Evolutionary conservation across 2,329 filamentous ascomycete genomes (phyloP).

Genomic region (Fusarium setosum): DNA sequence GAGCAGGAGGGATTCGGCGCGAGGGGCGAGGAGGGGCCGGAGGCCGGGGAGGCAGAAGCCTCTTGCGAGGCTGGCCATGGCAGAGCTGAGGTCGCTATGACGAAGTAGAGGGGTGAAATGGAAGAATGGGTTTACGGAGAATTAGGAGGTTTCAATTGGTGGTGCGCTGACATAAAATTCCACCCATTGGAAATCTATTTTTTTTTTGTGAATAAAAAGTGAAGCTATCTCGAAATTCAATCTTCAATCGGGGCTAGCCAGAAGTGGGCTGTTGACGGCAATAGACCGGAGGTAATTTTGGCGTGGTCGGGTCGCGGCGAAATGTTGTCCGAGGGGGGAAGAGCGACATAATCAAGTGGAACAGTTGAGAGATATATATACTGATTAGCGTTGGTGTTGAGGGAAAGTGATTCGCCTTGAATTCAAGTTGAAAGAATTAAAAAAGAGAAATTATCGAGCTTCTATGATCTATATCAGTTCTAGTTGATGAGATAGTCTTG

Average conservation of each 20-base stretch:
- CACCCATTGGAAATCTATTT: conserved; percentile 13
- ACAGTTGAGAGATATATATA: conserved; percentile 22
- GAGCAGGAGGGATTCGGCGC: conserved; percentile 33
- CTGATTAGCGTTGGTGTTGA: conserved; percentile 5
- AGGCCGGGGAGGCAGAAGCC: conserved; percentile 45
- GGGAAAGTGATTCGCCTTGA: neutral
- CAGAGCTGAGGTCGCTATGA: neutral
- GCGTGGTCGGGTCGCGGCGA: conserved; percentile 32
- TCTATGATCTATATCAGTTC: too few species aligned
- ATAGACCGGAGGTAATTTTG: conserved; percentile 24
- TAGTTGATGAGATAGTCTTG: neutral
- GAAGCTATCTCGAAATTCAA: conserved; percentile 40
- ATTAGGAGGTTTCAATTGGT: neutral
- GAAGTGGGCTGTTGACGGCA: conserved; percentile 8
- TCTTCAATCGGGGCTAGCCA: conserved; percentile 14
- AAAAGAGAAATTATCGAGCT: too few species aligned
- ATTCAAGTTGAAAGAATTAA: neutral
- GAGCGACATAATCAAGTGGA: conserved; percentile 21
- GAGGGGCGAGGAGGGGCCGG: conserved; percentile 38
- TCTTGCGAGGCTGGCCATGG: conserved; percentile 48
- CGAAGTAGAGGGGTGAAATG: neutral
- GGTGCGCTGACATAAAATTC: conserved; percentile 12
- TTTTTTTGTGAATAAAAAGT: conserved; percentile 13
- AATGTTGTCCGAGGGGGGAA: conserved; percentile 28
- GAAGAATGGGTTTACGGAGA: neutral